Evolutionary conservation across 1,284 basidiomycete species (phyloP).

Genomic region (Coniophora puteana): DNA sequence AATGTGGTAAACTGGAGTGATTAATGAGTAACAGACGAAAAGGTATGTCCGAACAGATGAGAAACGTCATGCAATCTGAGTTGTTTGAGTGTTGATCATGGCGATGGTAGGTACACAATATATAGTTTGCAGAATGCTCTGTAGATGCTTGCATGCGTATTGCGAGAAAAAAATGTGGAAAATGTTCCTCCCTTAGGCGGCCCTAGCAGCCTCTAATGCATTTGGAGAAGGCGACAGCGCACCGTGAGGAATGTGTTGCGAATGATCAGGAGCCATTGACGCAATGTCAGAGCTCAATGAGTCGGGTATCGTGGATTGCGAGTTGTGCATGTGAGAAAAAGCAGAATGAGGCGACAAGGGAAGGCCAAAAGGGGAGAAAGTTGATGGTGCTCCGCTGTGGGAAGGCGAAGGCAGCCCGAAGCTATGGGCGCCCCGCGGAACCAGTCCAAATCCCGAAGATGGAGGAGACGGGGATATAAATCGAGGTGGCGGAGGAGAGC

Average conservation of each 20-base stretch:
- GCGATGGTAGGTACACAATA: constrained; percentile 33
- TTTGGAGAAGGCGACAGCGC: constrained; percentile 46
- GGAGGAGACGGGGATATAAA: constrained; percentile 49
- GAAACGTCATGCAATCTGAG: too few species aligned
- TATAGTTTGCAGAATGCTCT: constrained; percentile 36
- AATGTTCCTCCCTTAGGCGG: constrained; percentile 38
- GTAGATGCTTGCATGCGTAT: constrained; percentile 36
- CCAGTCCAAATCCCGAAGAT: constrained; percentile 34
- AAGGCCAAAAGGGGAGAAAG: constrained; percentile 64
- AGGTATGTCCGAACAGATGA: too few species aligned
- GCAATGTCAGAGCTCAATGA: constrained; percentile 43
- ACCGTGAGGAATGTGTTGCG: constrained; percentile 42
- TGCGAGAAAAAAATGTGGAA: constrained; percentile 32
- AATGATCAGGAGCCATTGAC: constrained; percentile 37
- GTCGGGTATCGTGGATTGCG: constrained; percentile 63
- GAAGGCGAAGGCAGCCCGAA: constrained; percentile 26
- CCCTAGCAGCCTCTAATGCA: constrained; percentile 54
- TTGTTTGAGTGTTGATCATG: constrained; percentile 32
- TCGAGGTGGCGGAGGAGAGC: constrained; percentile 57
- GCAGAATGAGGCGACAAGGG: constrained; percentile 34
- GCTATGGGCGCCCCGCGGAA: constrained; percentile 27
- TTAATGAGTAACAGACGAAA: constrained; percentile 25
- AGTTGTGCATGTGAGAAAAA: constrained; percentile 29
- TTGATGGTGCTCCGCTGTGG: constrained; percentile 21
- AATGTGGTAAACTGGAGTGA: constrained; percentile 17